Base-by-base conservation (phyloP, 352 stramenopile species). In the Phytophthora uliginosa region DNA sequence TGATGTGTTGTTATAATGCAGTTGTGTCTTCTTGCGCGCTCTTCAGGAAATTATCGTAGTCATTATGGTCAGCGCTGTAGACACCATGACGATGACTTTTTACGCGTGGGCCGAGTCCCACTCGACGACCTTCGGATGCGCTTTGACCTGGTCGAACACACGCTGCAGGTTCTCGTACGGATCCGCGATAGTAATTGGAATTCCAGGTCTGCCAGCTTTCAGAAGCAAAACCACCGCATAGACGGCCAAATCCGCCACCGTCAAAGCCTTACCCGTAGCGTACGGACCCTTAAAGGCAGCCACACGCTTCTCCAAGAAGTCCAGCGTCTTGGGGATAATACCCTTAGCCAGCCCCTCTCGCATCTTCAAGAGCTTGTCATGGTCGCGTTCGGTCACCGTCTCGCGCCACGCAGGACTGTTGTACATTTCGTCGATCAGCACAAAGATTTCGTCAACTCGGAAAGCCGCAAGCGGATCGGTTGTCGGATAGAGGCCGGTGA, bases 171-270 rank as follows among this genome's bases (percentile, higher is more conserved):
- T 62, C 17, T 60, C 12, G 64, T 73, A 87, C 22, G 45, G 24
- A n/a, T 87, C 82, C 7, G 60, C n/a, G 15, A 80, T 71, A 5
- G 34, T 68, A 9, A 55, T 53, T 2, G 74, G 76, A 20, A 84
- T 57, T 15, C 71, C 77, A 38, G 68, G 61, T 17, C 51, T 47
- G 0, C 73, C 79, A 55, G 51, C 77, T 53, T 77, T 78, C 20
- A 81, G 22, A 20, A 67, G 57, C 10, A 69, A 47, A 33, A 86
- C 17, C 4, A 81, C 40, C 28, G 64, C 55, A 59, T 84, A 86
- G 22, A 89, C 55, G 9, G 69, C 81, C 22, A 91, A 66, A 52
- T 90, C 83, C 3, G 81, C 81, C 7, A 90, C 61, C 0, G 71
- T 88, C 7, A 90, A 40, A 6, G 62, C 33, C 26, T 70, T 36